A percentile compares a stretch with the other conserved stretches of the same genome.
These are phyloP conservation scores for Eucalyptus tenuipes DNA, from an alignment of 345 rosid species.

Conservation along the genomic window DNA sequence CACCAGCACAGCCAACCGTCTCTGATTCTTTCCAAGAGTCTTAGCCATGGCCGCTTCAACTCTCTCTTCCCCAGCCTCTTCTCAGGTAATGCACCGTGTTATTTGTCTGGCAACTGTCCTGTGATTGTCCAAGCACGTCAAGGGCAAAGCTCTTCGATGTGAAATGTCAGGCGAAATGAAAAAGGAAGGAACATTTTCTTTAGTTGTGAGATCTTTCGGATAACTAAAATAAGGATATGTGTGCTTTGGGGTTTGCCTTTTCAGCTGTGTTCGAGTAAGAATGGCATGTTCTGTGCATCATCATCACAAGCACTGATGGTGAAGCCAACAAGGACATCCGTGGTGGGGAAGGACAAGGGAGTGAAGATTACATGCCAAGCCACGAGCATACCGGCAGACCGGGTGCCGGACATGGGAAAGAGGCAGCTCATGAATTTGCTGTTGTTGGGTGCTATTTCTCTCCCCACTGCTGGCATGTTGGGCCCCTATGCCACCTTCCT, in stretches of 20 bases:
- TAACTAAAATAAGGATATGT: neutral
- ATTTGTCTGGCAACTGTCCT: neutral
- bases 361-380: slow-evolving; percentile 63
- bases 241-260: neutral
- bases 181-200: neutral
- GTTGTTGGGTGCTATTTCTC: slow-evolving; percentile 75
- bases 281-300: slow-evolving; percentile 23
- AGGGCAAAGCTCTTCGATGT: neutral
- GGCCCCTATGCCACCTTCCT: slow-evolving; percentile 68
- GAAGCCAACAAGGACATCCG: slow-evolving; percentile 52
- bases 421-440: slow-evolving; percentile 80
- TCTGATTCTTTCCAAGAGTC: neutral
- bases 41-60: slow-evolving; percentile 68
- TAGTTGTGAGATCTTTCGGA: neutral
- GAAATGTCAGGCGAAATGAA: neutral
- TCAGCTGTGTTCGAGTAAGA: slow-evolving; percentile 67
- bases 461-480: slow-evolving; percentile 79
- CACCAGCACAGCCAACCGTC: neutral
- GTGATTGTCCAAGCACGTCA: neutral
- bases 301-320: slow-evolving; percentile 37
- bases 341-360: slow-evolving; percentile 18
- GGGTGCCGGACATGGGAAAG: slow-evolving; percentile 89
- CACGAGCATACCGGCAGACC: slow-evolving; percentile 58
- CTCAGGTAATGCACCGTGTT: slow-evolving; percentile 33
- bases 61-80: slow-evolving; percentile 48